phyloP scores from a whole-genome alignment of 148 eudicot species.

The Euryodendron excelsum region DNA sequence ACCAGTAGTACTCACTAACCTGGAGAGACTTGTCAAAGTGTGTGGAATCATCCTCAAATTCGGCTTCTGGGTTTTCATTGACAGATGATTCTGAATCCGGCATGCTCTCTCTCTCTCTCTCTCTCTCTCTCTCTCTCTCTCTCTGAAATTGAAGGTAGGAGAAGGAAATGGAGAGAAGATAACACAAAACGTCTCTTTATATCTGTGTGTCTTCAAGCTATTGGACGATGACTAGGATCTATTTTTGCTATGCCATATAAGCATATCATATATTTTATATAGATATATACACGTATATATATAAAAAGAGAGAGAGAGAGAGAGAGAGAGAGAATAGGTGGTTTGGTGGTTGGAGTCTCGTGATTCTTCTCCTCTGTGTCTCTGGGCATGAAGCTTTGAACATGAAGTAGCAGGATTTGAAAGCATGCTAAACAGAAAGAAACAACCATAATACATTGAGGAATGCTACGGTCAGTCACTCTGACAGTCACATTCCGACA shows the following conservation, averaged over 20 bases:
- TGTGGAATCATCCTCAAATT: constrained; percentile 37
- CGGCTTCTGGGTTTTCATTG: constrained; percentile 22
- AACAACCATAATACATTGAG: background rate
- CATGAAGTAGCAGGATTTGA: background rate
- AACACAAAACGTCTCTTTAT: background rate
- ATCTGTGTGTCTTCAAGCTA: too few relatives aligned
- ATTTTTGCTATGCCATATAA: too few relatives aligned
- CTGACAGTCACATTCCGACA: too few relatives aligned
- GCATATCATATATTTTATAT: too few relatives aligned
- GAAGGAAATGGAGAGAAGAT: background rate
- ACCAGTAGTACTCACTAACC: constrained; percentile 24
- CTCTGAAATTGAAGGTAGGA: background rate
- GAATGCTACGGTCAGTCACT: too few relatives aligned
- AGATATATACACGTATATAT: too few relatives aligned
- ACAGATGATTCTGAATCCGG: constrained; percentile 11
- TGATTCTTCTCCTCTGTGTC: background rate
- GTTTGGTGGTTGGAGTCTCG: background rate
- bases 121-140: background rate
- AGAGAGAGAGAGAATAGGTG: background rate
- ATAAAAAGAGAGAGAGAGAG: too few relatives aligned
- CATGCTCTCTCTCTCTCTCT: background rate
- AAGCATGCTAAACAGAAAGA: background rate
- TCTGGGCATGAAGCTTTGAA: background rate
- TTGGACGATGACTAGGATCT: background rate
- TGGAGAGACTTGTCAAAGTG: constrained; percentile 57